These are phyloP conservation scores for Plantago lanceolata DNA, from an alignment of 305 asterid genomes.

Conservation along the genomic window DNA sequence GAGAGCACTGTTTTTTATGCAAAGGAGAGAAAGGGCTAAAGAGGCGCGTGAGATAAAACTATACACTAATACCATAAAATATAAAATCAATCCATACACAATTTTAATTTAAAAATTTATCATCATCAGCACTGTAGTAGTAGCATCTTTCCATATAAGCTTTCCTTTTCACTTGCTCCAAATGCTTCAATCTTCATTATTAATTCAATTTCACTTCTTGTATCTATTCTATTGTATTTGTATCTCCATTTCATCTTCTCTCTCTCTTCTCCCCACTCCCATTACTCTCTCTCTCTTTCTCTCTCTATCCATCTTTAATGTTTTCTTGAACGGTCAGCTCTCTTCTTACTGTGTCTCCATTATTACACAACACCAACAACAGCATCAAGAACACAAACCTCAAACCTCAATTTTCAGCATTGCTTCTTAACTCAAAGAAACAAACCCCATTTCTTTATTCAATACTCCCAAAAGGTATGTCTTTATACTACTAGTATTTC, in stretches of 20 bases:
- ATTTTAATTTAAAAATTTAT: no score
- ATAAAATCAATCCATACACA: no score
- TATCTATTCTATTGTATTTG: no score
- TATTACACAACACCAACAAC: not conserved
- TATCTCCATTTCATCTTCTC: conserved; percentile 11
- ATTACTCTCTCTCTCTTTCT: conserved; percentile 17
- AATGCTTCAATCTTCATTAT: not conserved
- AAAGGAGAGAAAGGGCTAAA: conserved; percentile 2
- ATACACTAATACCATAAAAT: no score
- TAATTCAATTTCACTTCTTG: not conserved
- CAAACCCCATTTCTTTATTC: no score
- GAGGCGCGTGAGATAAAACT: conserved; percentile 61
- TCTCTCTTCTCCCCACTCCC: conserved; percentile 15
- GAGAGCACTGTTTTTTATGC: conserved; percentile 55
- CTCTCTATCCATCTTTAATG: conserved; percentile 41
- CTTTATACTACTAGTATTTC: conserved; percentile 28
- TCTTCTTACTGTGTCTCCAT: conserved; percentile 24
- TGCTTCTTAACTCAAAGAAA: no score
- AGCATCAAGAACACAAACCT: no score
- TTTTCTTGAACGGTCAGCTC: conserved; percentile 37
- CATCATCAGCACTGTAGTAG: no score
- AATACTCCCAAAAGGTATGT: conserved; percentile 66
- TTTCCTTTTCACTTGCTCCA: conserved; percentile 33
- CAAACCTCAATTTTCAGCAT: not conserved
- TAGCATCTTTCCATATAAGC: conserved; percentile 46